Percentiles rank a stretch among this genome's conserved stretches.
Conservation (phyloP, 2,329 filamentous ascomycete genomes). For the Exophiala calicioides region DNA sequence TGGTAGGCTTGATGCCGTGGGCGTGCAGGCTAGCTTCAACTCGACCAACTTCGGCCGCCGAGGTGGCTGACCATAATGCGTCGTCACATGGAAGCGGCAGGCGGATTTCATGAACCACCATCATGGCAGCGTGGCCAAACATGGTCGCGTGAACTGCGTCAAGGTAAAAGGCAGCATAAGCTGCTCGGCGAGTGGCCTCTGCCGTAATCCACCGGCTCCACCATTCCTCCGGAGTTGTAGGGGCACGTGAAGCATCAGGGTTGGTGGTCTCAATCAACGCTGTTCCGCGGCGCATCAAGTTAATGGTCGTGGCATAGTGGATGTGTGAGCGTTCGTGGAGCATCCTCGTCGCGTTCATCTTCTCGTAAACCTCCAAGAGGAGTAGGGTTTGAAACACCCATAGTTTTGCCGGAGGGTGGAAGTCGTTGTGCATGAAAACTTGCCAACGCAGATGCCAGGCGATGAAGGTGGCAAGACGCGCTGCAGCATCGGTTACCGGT, state of each 20-base stretch:
- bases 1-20: constrained; percentile 78
- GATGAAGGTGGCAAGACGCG: constrained; percentile 82
- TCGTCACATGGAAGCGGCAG: constrained; percentile 91
- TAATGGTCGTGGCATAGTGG: constrained; percentile 93
- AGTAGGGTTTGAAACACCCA: constrained; percentile 95
- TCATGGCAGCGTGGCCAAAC: constrained; percentile 95
- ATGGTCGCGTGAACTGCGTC: constrained; percentile 96
- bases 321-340: constrained; percentile 94
- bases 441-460: constrained; percentile 92
- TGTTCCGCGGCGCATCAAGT: constrained; percentile 88
- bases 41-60: constrained; percentile 78
- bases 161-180: constrained; percentile 90
- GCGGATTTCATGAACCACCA: constrained; percentile 94
- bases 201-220: constrained; percentile 97
- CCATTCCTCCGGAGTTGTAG: constrained; percentile 73
- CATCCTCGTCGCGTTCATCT: constrained; percentile 91
- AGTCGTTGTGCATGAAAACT: constrained; percentile 87
- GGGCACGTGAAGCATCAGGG: constrained; percentile 64
- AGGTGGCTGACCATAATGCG: constrained; percentile 85
- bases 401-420: constrained; percentile 85
- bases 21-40: constrained; percentile 78
- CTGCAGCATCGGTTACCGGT: constrained; percentile 70
- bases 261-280: constrained; percentile 59
- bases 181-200: constrained; percentile 83
- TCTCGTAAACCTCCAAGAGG: constrained; percentile 90